Conservation (phyloP, 108 stramenopile species). For the Heterococcus sp. region DNA sequence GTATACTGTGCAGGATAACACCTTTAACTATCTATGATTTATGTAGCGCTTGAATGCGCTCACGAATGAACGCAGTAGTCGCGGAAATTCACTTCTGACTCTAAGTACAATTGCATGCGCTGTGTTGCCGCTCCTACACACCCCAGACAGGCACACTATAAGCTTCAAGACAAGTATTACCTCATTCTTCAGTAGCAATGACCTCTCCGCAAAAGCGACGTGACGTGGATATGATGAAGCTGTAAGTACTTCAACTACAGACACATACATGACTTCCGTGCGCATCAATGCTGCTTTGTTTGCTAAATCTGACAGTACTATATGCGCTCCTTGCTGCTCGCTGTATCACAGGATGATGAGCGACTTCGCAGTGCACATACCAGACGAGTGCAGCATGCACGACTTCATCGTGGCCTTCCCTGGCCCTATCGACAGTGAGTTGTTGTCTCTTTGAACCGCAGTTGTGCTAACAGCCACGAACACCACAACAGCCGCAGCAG, state of each 20-base stretch:
- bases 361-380: slow-evolving; percentile 52
- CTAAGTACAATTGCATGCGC: no score
- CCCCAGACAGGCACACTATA: no score
- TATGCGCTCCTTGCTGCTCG: background rate
- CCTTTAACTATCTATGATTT: no score
- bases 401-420: slow-evolving; percentile 52
- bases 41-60: no score
- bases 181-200: no score
- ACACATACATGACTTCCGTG: background rate
- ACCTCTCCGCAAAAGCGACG: slow-evolving; percentile 40
- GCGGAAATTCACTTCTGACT: no score
- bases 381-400: slow-evolving; percentile 52
- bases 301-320: no score
- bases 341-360: slow-evolving; percentile 51
- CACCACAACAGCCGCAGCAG: background rate
- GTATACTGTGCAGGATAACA: no score
- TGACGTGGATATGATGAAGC: slow-evolving; percentile 53
- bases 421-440: slow-evolving; percentile 48
- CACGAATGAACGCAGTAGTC: no score
- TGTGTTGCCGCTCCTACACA: no score
- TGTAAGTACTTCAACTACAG: slow-evolving; percentile 13
- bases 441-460: background rate
- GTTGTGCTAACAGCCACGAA: background rate
- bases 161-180: no score
- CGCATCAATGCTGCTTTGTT: background rate